phyloP scores from a whole-genome alignment of 768 basidiomycete genomes.

The Lactifluus volemus region DNA sequence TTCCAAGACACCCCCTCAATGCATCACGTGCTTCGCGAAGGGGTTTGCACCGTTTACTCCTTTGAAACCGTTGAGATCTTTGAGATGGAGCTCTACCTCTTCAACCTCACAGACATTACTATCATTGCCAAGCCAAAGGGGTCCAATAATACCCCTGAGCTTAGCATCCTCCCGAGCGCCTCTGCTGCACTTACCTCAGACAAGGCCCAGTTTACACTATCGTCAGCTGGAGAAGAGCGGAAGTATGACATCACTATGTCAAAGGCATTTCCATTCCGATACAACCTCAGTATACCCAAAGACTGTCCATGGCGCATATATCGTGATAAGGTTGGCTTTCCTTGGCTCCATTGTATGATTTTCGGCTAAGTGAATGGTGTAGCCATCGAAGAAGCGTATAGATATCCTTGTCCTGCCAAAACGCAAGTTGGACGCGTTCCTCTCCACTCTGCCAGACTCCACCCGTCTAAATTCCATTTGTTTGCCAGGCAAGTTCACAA shows the following conservation, averaged over 20 bases:
- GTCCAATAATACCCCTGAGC: not conserved
- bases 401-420: conserved; percentile 50
- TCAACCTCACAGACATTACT: conserved; percentile 30
- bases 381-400: conserved; percentile 40
- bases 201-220: conserved; percentile 1
- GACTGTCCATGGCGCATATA: conserved; percentile 54
- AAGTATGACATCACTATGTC: not conserved
- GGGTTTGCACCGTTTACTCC: not conserved
- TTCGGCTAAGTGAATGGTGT: not conserved
- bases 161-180: not conserved
- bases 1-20: too few species aligned
- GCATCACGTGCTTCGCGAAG: conserved; percentile 2
- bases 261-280: not conserved
- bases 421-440: conserved; percentile 49
- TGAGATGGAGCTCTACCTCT: conserved; percentile 26
- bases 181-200: conserved; percentile 15
- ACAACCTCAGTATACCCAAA: conserved; percentile 32
- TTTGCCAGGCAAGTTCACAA: conserved; percentile 54
- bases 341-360: not conserved
- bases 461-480: conserved; percentile 63
- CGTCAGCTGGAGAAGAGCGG: not conserved
- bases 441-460: conserved; percentile 55
- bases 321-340: conserved; percentile 39
- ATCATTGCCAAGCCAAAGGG: conserved; percentile 19
- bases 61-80: not conserved